phyloP scores from a whole-genome alignment of 2,329 filamentous ascomycete species.

The Colletotrichum camelliae region DNA sequence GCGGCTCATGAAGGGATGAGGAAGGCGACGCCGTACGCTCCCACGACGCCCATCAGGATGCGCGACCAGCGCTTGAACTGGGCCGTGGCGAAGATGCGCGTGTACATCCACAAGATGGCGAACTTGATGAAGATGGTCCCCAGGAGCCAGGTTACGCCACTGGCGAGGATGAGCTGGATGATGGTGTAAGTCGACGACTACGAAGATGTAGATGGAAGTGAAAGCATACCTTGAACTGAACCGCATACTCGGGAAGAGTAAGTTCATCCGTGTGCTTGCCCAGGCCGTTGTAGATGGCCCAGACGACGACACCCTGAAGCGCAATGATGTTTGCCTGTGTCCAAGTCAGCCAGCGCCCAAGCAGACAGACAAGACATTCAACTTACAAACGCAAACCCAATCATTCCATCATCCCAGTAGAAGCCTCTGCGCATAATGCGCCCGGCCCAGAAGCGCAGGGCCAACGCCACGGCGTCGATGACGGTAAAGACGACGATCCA shows the following conservation, averaged over 20 bases:
- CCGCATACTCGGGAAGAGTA: not conserved
- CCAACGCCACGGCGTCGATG: conserved; percentile 16
- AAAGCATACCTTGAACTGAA: conserved; percentile 10
- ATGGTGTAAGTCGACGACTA: not conserved
- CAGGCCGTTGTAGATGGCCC: conserved; percentile 28
- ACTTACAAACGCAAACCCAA: conserved; percentile 27
- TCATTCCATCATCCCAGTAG: conserved; percentile 25
- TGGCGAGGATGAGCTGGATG: conserved; percentile 26
- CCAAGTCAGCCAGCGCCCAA: not conserved
- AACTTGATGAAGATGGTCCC: conserved; percentile 32
- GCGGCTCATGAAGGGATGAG: conserved; percentile 33
- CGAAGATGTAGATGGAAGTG: not conserved
- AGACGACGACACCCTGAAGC: conserved; percentile 23
- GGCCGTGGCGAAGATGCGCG: conserved; percentile 32
- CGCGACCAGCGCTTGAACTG: conserved; percentile 30
- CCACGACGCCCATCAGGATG: conserved; percentile 27
- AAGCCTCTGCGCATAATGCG: conserved; percentile 22
- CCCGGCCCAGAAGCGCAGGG: conserved; percentile 28
- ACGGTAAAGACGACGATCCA: conserved; percentile 24
- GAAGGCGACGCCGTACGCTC: conserved; percentile 31
- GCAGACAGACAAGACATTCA: not conserved
- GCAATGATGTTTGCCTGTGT: conserved; percentile 17
- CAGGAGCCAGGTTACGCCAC: conserved; percentile 32
- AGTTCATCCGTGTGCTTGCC: conserved; percentile 25
- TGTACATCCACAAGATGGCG: conserved; percentile 35